Evolutionary conservation across 1,284 basidiomycete species (phyloP), one percentile per base, ranked within the genome.

Genomic region (Nidula niveotomentosa): DNA sequence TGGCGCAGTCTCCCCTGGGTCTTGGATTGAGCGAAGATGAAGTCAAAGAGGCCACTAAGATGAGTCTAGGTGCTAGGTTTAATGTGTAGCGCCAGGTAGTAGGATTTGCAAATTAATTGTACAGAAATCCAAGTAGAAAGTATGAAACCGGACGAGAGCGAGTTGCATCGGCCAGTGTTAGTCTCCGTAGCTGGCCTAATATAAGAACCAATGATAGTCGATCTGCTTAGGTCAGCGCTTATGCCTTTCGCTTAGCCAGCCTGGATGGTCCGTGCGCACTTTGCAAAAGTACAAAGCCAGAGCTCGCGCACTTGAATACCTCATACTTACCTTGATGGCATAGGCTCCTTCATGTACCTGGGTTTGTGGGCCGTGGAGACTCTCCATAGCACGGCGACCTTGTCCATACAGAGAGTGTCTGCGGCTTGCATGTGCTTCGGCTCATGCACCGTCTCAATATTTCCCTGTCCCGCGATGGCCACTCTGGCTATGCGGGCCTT

Each of bases 1-100:
- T 93, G 55, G 91, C 91, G 0, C 64, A 74, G 33, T 73, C 79
- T 15, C 91, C 91, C 0, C 60, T 83, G 13, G 90, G 91, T 1
- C 75, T 93, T 1, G 91, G 88, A 0, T 70, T 93, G 47, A 71
- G 70, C 1, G 77, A 86, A 59, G 71, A 69, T 0, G 83, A 91
- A 59, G 79, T 93, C 3, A 66, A 60, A 48, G 69, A 65, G 15
- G 72, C 92, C 23, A 88, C 85, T 0, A 66, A 78, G 60, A 85
- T 86, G 82, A 79, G 89, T 44, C 76, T 91, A 76, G 64, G 75
- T 36, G 75, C 77, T 13, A 70, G 79, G 18, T 87, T 87, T 46
- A 62, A 49, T 17, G 10, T 5, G 13, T 3, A 43, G 3, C 30
- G 30, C 30, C 30, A 30, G 5, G 30, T 30, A 30, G 30, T 30